These are phyloP conservation scores for Lachnellula occidentalis DNA, from an alignment of 2,329 filamentous ascomycete genomes.

Conservation along the genomic window DNA sequence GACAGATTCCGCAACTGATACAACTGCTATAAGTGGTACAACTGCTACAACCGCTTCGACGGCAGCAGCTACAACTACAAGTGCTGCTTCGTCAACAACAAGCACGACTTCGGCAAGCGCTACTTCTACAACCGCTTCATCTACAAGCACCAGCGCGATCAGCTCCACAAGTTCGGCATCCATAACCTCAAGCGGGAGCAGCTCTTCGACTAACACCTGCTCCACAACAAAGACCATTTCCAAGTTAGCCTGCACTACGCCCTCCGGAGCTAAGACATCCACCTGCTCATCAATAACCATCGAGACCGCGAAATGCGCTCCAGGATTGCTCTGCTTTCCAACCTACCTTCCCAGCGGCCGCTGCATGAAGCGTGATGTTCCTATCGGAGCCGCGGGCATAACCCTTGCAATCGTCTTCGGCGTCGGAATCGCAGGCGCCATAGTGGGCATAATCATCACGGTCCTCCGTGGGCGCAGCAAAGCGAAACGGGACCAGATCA, in stretches of 20 bases:
- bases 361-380: neutral
- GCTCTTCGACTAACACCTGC: neutral
- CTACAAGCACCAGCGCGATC: neutral
- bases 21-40: neutral
- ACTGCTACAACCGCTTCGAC: neutral
- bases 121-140: neutral
- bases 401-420: neutral
- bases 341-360: neutral
- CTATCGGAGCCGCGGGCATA: neutral
- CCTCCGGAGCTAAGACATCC: neutral
- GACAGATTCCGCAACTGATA: neutral
- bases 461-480: neutral
- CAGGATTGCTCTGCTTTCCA: neutral
- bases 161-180: neutral
- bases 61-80: neutral
- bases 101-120: neutral
- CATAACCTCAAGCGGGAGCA: neutral
- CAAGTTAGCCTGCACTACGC: neutral
- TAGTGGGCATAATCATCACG: neutral
- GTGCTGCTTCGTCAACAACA: neutral
- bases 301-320: neutral
- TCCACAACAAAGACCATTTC: neutral
- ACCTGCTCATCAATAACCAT: neutral
- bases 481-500: neutral
- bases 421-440: neutral